Evolutionary conservation across 805 yeast species (phyloP), one percentile per base, ranked within the genome.

Genomic region (Komagataella ulmi): DNA sequence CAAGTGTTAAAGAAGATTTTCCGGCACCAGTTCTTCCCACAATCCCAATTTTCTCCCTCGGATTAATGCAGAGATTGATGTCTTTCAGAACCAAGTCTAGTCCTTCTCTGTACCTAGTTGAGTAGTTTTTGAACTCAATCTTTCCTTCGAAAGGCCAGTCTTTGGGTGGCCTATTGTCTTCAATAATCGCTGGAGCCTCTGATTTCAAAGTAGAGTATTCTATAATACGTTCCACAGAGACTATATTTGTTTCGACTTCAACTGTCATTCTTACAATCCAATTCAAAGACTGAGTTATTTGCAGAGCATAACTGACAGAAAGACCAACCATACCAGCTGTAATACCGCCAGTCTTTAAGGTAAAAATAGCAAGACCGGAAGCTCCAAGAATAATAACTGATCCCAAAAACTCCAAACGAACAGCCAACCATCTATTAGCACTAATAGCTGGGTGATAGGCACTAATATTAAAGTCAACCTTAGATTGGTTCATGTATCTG

Each of bases 221-320:
- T 47, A 78, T 57, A 40, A 83, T 74, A 64, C 89, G 75, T 61
- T 83, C 89, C 45, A 81, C 84, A 1, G 85, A 77, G 21, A 93
- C 99, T 70, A 93, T 90, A 67, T 89, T 91, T 10, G 97, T 89
- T 67, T 93, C 99, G 48, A 93, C 96, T 60, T 93, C 99, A 47
- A 93, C 99, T 0, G 97, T 88, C 98, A 90, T 91, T 70, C 99
- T 79, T 30, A 93, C 98, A 67, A 93, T 88, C 97, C 97, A 91
- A 66, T 89, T 91, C 67, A 93, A 76, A 0, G 96, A 77, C 67
- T 89, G 96, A 0, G 99, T 93, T 54, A 90, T 78, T 66, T 88
- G 96, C 56, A 93, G 74, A 2, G 99, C 91, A 67, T 93, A 95
- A 48, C 95, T 85, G 59, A 93, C 85, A 19, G 96, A 84, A 59